These are phyloP conservation scores for Viola pubescens DNA, from an alignment of 441 rosid genomes.

Conservation along the genomic window DNA sequence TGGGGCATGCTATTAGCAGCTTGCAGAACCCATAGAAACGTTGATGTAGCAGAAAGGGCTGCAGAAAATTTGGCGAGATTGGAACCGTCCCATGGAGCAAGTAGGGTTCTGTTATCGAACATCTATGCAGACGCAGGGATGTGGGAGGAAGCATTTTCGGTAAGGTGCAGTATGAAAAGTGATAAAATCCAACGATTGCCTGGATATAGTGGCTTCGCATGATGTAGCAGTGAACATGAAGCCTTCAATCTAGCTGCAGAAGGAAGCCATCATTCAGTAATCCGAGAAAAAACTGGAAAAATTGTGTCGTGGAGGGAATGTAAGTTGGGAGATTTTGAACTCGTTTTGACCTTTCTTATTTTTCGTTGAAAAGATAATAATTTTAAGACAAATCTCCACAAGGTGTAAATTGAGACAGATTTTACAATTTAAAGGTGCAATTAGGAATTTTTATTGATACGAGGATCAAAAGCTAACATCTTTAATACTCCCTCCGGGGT, in stretches of 20 bases:
- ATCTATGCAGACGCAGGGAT: conserved; percentile 59
- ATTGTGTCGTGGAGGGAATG: too few species aligned
- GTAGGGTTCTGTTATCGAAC: conserved; percentile 48
- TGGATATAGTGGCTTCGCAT: conserved; percentile 51
- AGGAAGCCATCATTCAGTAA: neutral
- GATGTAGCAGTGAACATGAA: neutral
- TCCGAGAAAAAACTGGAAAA: too few species aligned
- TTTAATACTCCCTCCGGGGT: too few species aligned
- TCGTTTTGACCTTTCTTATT: too few species aligned
- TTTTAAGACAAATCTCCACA: too few species aligned
- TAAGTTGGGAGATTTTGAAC: too few species aligned
- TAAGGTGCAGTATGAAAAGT: conserved; percentile 32
- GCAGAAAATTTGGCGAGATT: conserved; percentile 38
- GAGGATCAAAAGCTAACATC: too few species aligned
- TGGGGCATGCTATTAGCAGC: conserved; percentile 64
- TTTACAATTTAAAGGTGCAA: too few species aligned
- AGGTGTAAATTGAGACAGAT: too few species aligned
- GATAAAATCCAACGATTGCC: conserved; percentile 47
- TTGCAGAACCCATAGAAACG: conserved; percentile 46
- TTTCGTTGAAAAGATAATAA: too few species aligned
- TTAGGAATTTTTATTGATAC: too few species aligned
- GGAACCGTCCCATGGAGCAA: conserved; percentile 48
- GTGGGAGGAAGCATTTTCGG: conserved; percentile 47
- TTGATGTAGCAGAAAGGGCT: conserved; percentile 47
- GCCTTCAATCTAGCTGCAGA: neutral